phyloP scores from a whole-genome alignment of 1,284 basidiomycete genomes.

The Lignosus rhinocerotis region DNA sequence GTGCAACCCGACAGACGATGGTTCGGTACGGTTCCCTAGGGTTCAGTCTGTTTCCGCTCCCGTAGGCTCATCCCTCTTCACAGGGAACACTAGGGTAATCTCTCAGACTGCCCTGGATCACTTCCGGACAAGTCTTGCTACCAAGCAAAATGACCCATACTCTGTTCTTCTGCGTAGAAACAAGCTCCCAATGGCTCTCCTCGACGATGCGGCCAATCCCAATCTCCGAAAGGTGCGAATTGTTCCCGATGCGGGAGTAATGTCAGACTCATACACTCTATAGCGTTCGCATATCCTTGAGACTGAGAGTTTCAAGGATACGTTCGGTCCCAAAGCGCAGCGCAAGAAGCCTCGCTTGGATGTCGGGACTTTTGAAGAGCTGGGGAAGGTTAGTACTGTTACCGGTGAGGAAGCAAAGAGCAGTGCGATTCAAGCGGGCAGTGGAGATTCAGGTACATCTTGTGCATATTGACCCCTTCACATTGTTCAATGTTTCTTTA shows the following conservation, averaged over 20 bases:
- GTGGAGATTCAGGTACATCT: conserved; percentile 43
- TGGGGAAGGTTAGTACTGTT: conserved; percentile 66
- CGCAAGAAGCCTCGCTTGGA: conserved; percentile 86
- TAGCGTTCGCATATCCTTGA: conserved; percentile 90
- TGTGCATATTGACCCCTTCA: background rate
- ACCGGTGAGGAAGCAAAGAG: conserved; percentile 42
- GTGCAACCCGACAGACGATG: conserved; percentile 92
- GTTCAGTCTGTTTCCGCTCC: background rate
- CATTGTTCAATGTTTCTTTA: conserved; percentile 28
- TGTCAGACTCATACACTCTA: background rate
- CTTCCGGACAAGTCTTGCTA: conserved; percentile 83
- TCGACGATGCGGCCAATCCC: conserved; percentile 85
- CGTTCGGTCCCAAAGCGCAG: conserved; percentile 93
- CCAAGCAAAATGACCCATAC: conserved; percentile 90
- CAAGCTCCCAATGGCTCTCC: conserved; percentile 92
- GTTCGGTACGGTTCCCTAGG: conserved; percentile 76
- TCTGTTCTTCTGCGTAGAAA: conserved; percentile 89
- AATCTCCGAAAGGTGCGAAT: conserved; percentile 69
- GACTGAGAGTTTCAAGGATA: conserved; percentile 89
- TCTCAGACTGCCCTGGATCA: conserved; percentile 95
- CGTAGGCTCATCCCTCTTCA: background rate
- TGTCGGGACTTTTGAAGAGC: conserved; percentile 85
- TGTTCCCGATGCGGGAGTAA: background rate
- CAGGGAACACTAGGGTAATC: conserved; percentile 97
- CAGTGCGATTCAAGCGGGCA: conserved; percentile 34